A percentile compares a stretch with the other conserved stretches of the same genome.
Evolutionary conservation across 768 basidiomycete genomes (phyloP).

Genomic region (Sporobolomyces phaffii): DNA sequence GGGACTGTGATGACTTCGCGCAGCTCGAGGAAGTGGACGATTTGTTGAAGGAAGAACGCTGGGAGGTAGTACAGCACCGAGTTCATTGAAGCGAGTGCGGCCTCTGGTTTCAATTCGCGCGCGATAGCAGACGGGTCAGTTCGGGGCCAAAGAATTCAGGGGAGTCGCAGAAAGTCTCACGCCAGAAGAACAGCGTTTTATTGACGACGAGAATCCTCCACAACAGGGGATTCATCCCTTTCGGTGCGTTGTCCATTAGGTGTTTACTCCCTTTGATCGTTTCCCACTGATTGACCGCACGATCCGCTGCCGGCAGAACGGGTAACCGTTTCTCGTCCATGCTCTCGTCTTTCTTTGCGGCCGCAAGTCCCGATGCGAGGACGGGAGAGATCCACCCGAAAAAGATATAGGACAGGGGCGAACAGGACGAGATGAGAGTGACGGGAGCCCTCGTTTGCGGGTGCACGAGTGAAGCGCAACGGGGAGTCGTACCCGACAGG

Average conservation of each 20-base stretch:
- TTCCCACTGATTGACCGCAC: conserved; percentile 26
- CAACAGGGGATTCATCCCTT: conserved; percentile 22
- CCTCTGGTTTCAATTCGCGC: conserved; percentile 23
- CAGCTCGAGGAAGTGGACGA: conserved; percentile 39
- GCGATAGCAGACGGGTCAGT: too few relatives aligned
- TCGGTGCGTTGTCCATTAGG: conserved; percentile 11
- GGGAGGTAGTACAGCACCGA: conserved; percentile 40
- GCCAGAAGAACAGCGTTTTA: conserved; percentile 16
- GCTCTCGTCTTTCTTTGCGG: not conserved
- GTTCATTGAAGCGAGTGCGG: conserved; percentile 11
- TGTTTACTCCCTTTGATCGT: conserved; percentile 4
- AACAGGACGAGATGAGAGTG: conserved; percentile 9
- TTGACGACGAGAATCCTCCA: conserved; percentile 31
- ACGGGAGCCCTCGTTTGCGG: not conserved
- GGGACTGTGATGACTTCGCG: not conserved
- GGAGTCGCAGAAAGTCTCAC: too few relatives aligned
- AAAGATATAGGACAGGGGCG: conserved; percentile 28
- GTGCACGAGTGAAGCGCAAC: conserved; percentile 20
- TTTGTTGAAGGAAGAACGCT: conserved; percentile 41
- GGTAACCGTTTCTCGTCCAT: conserved; percentile 20
- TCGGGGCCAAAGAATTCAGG: too few relatives aligned
- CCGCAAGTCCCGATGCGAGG: not conserved
- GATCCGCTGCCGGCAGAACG: conserved; percentile 5
- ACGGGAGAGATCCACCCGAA: conserved; percentile 32
- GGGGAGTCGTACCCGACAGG: conserved; percentile 14